Conservation (phyloP, 1,284 basidiomycete genomes). For the Cryptococcus depauperatus region DNA sequence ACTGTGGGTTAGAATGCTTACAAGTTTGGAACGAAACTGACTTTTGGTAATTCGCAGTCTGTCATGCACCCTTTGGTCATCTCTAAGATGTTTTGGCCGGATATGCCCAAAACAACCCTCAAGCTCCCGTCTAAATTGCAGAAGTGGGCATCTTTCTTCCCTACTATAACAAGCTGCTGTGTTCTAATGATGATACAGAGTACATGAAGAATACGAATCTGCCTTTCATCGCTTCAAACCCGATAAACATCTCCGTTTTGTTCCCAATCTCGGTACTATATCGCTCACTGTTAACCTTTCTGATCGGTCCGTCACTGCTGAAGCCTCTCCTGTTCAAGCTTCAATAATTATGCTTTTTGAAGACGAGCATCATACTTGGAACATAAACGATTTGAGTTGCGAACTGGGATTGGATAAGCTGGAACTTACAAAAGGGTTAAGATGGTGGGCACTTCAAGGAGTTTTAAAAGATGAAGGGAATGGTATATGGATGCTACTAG, state of each 20-base stretch:
- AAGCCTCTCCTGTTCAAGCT: slow-evolving; percentile 78
- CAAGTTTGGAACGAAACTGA: slow-evolving; percentile 6
- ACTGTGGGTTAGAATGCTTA: slow-evolving; percentile 47
- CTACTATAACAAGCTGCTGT: too few relatives aligned
- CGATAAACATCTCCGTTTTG: slow-evolving; percentile 77
- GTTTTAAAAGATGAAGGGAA: slow-evolving; percentile 56
- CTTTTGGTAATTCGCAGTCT: slow-evolving; percentile 49
- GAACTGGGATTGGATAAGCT: slow-evolving; percentile 59
- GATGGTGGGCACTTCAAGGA: slow-evolving; percentile 74
- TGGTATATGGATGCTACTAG: slow-evolving; percentile 46
- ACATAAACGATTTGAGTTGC: slow-evolving; percentile 52
- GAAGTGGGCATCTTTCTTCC: slow-evolving; percentile 49
- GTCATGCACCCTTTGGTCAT: slow-evolving; percentile 78
- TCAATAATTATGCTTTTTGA: slow-evolving; percentile 81
- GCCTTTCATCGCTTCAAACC: slow-evolving; percentile 75
- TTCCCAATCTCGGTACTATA: slow-evolving; percentile 76
- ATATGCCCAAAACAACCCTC: slow-evolving; percentile 63
- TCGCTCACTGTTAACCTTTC: slow-evolving; percentile 67
- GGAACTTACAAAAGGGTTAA: slow-evolving; percentile 60
- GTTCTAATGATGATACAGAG: slow-evolving; percentile 51
- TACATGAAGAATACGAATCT: slow-evolving; percentile 64
- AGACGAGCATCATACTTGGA: slow-evolving; percentile 52
- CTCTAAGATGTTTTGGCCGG: slow-evolving; percentile 87
- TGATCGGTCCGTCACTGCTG: slow-evolving; percentile 65
- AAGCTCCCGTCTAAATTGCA: slow-evolving; percentile 74